Evolutionary conservation across 2,329 filamentous ascomycete genomes (phyloP).

Genomic region (Pseudogymnoascus sp.): DNA sequence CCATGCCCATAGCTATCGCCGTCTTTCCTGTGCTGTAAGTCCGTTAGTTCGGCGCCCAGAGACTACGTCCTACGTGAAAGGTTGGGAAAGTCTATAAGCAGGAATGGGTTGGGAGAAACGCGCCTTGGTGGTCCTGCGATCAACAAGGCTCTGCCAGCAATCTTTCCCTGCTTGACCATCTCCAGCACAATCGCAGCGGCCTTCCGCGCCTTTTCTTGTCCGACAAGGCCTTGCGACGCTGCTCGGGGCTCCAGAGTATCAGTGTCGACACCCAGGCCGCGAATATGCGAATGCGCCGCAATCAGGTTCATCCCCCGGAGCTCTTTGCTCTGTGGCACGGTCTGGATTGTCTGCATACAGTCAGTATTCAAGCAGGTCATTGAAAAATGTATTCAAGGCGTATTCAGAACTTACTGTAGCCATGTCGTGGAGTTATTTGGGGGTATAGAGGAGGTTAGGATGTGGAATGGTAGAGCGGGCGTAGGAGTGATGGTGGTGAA

Average conservation of each 20-base stretch:
- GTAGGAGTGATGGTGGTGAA: neutral
- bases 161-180: slow-evolving; percentile 99
- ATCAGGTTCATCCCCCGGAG: slow-evolving; percentile 95
- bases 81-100: neutral
- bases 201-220: slow-evolving; percentile 93
- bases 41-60: neutral
- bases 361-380: neutral
- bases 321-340: slow-evolving; percentile 92
- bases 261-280: slow-evolving; percentile 85
- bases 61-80: slow-evolving; percentile 6
- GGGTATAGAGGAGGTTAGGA: neutral
- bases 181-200: slow-evolving; percentile 92
- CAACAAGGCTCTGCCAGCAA: slow-evolving; percentile 87
- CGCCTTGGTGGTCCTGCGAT: slow-evolving; percentile 89
- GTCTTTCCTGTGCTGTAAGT: slow-evolving; percentile 82
- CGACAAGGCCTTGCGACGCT: slow-evolving; percentile 86
- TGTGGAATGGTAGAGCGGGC: neutral
- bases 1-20: slow-evolving; percentile 97
- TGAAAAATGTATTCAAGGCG: neutral
- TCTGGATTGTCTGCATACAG: slow-evolving; percentile 55
- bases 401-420: neutral
- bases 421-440: neutral
- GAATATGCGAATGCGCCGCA: slow-evolving; percentile 95
- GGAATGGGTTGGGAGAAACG: slow-evolving; percentile 14
- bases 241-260: slow-evolving; percentile 82